Conservation (phyloP, 169 alveolate species). For the Cardiosporidium cionae region DNA sequence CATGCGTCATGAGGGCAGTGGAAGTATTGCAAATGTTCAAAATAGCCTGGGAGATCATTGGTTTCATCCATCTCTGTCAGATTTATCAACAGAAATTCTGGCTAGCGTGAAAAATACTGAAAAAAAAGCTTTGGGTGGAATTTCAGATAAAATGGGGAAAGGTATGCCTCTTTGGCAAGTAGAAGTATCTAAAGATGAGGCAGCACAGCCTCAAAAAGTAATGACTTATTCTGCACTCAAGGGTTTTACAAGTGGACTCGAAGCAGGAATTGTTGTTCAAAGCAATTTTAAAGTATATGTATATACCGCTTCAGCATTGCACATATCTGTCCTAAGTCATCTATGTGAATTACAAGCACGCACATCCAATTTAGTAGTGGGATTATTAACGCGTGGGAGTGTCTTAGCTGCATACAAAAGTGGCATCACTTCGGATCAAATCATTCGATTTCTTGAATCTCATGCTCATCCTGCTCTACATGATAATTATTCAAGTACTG, state of each 20-base stretch:
- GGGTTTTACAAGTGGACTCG: conserved; percentile 34
- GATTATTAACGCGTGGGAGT: conserved; percentile 67
- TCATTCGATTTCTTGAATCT: conserved; percentile 62
- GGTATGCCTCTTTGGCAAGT: too few relatives aligned
- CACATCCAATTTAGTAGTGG: conserved; percentile 72
- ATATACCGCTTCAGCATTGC: conserved; percentile 71
- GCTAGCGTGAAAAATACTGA: too few relatives aligned
- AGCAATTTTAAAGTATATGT: conserved; percentile 78
- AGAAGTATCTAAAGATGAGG: too few relatives aligned
- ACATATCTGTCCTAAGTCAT: conserved; percentile 64
- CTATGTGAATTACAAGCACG: conserved; percentile 75
- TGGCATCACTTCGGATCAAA: conserved; percentile 76
- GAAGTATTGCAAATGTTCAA: neutral
- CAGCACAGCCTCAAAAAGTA: neutral
- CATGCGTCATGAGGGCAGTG: neutral
- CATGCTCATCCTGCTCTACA: conserved; percentile 51
- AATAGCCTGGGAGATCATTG: neutral
- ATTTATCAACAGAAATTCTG: too few relatives aligned
- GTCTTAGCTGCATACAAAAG: conserved; percentile 65
- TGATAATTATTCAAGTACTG: conserved; percentile 6
- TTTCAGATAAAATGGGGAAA: too few relatives aligned
- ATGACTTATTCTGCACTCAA: too few relatives aligned
- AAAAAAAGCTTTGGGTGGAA: too few relatives aligned
- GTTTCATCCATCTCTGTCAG: neutral
- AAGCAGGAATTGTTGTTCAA: conserved; percentile 70